Conservation (phyloP, 495 filamentous ascomycete species). For the Aeminium ludgeri region DNA sequence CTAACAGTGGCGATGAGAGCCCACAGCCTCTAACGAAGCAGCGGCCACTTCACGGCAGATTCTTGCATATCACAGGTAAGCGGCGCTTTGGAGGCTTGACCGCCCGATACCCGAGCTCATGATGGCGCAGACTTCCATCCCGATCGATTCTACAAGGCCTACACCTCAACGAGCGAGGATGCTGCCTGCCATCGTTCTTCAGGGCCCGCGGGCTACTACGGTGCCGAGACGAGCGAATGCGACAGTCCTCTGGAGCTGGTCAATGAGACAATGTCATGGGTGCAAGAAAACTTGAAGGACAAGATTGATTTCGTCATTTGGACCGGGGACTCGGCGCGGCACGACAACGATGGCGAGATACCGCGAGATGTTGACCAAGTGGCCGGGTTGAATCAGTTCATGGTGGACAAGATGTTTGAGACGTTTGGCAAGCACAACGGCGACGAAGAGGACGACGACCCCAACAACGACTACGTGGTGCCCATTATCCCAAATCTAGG, state of each 20-base stretch:
- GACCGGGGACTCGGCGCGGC: slow-evolving; percentile 91
- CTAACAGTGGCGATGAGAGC: neutral
- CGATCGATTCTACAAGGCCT: slow-evolving; percentile 64
- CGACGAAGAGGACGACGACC: slow-evolving; percentile 27
- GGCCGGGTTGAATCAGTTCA: slow-evolving; percentile 50
- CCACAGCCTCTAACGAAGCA: neutral
- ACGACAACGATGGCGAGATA: slow-evolving; percentile 77
- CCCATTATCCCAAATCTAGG: slow-evolving; percentile 83
- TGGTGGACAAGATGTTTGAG: slow-evolving; percentile 60
- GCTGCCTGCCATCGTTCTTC: slow-evolving; percentile 62
- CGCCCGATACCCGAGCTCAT: neutral
- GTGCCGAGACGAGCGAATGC: slow-evolving; percentile 73
- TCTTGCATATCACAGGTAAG: slow-evolving; percentile 87
- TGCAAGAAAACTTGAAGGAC: slow-evolving; percentile 66
- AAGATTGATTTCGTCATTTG: slow-evolving; percentile 88
- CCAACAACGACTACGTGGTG: slow-evolving; percentile 45
- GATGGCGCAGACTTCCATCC: slow-evolving; percentile 61
- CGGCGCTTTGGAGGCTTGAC: neutral
- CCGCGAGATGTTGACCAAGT: slow-evolving; percentile 64
- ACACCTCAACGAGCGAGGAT: slow-evolving; percentile 49
- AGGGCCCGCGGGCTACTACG: slow-evolving; percentile 64
- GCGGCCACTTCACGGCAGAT: slow-evolving; percentile 52
- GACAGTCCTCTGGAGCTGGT: slow-evolving; percentile 67
- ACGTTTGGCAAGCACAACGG: slow-evolving; percentile 42
- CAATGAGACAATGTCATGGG: slow-evolving; percentile 85